Percentiles rank a stretch among this genome's conserved stretches.
Evolutionary conservation across 805 yeast species (phyloP).

Genomic region (Suhomyces canberraensis): DNA sequence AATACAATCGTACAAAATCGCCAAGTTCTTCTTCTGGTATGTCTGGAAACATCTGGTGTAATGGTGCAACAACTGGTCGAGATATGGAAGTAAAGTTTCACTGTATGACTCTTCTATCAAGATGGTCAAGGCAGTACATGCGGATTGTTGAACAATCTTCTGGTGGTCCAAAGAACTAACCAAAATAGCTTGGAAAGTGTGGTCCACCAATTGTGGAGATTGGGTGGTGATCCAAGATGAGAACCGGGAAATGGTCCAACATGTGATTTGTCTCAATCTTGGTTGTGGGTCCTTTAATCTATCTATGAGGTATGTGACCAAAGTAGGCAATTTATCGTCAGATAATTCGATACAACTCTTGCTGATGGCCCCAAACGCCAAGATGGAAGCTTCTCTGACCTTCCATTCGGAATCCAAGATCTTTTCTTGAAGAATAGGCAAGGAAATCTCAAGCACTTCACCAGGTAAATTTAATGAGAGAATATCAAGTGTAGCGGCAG

Average conservation of each 20-base stretch:
- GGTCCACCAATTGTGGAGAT: conserved; percentile 65
- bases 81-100: conserved; percentile 55
- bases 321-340: conserved; percentile 66
- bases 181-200: conserved; percentile 75
- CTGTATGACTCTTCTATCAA: conserved; percentile 76
- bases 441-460: conserved; percentile 59
- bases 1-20: conserved; percentile 83
- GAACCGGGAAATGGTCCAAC: conserved; percentile 93
- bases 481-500: conserved; percentile 89
- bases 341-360: conserved; percentile 79
- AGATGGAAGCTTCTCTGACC: conserved; percentile 85
- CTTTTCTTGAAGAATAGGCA: conserved; percentile 73
- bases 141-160: conserved; percentile 94
- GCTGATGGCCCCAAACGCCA: conserved; percentile 94
- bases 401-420: conserved; percentile 79
- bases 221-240: conserved; percentile 76
- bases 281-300: conserved; percentile 73
- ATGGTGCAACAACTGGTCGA: conserved; percentile 64
- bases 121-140: conserved; percentile 80
- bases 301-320: conserved; percentile 83
- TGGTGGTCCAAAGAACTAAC: conserved; percentile 74
- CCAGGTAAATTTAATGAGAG: conserved; percentile 67
- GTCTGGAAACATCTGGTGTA: conserved; percentile 69
- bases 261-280: conserved; percentile 85
- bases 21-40: conserved; percentile 80